Conservation (phyloP, 768 basidiomycete genomes). For the Phylloporus arenicola region DNA sequence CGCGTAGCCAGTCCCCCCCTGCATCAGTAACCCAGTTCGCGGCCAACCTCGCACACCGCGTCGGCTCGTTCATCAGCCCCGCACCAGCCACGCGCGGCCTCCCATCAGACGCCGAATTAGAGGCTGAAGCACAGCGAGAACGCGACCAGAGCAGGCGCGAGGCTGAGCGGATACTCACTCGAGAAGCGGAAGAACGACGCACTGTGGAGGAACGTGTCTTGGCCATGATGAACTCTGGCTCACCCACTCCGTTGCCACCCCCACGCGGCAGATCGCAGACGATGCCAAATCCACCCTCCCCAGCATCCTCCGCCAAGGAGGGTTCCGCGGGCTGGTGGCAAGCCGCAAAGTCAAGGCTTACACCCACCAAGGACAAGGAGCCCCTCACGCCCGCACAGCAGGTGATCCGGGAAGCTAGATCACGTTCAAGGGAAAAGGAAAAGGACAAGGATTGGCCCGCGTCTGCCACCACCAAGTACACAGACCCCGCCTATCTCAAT, state of each 20-base stretch:
- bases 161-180: constrained; percentile 69
- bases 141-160: constrained; percentile 70
- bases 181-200: constrained; percentile 64
- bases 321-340: constrained; percentile 59
- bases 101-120: constrained; percentile 72
- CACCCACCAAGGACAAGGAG: constrained; percentile 72
- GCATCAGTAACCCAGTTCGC: constrained; percentile 73
- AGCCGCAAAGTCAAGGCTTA: constrained; percentile 66
- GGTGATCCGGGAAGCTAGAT: constrained; percentile 69
- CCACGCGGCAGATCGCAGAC: constrained; percentile 59
- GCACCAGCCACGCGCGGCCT: constrained; percentile 40
- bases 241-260: constrained; percentile 44
- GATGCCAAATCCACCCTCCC: constrained; percentile 53
- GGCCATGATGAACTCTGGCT: constrained; percentile 55
- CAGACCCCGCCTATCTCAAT: constrained; percentile 55
- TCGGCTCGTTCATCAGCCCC: constrained; percentile 60
- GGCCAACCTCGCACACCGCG: constrained; percentile 66
- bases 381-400: constrained; percentile 81
- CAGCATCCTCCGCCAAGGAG: constrained; percentile 62
- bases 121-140: constrained; percentile 74
- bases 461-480: constrained; percentile 44
- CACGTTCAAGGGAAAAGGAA: constrained; percentile 50
- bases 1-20: constrained; percentile 45
- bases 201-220: constrained; percentile 69
- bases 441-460: constrained; percentile 52